Evolutionary conservation across 2,329 filamentous ascomycete species (phyloP), one percentile per base, ranked within the genome.

Genomic region (Fonsecaea nubica): DNA sequence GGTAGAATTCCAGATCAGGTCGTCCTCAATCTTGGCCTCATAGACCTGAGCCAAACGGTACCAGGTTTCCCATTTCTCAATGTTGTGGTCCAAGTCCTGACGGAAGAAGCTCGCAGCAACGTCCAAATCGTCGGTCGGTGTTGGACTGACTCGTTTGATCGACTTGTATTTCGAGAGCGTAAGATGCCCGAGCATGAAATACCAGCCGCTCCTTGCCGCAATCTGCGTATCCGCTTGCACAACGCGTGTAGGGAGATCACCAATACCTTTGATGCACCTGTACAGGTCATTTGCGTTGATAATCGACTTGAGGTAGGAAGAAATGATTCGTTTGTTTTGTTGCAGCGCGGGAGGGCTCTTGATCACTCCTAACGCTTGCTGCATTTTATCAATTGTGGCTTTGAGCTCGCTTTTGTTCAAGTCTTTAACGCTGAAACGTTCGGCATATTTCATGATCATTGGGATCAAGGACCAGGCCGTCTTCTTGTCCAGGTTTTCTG

Each of bases 351-450:
- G 87, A 1, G 90, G 90, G 12, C 90, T 87, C 76, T 93, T 97
- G 33, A 90, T 87, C 62, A 87, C 86, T 1, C 92, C 92, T 62
- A 98, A 90, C 4, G 92, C 90, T 71, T 92, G 89, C 76, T 98
- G 93, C 79, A 99, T 92, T 72, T 93, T 93, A 66, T 99, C 95
- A 65, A 99, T 95, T 0, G 93, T 92, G 15, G 85, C 87, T 76
- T 94, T 96, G 62, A 99, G 83, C 63, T 98, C 92, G 15, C 93
- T 95, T 77, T 96, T 98, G 15, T 93, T 87, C 18, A 98, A 81
- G 71, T 98, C 95, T 74, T 94, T 96, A 81, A 96, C 91, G 25
- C 92, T 89, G 83, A 97, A 90, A 68, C 91, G 89, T 58, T 90
- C 89, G 1, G 92, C 92, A 65, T 97, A 88, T 40, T 87, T 83